These are phyloP conservation scores for Novymonas esmeraldas DNA, from an alignment of 208 protist species.

Conservation along the genomic window DNA sequence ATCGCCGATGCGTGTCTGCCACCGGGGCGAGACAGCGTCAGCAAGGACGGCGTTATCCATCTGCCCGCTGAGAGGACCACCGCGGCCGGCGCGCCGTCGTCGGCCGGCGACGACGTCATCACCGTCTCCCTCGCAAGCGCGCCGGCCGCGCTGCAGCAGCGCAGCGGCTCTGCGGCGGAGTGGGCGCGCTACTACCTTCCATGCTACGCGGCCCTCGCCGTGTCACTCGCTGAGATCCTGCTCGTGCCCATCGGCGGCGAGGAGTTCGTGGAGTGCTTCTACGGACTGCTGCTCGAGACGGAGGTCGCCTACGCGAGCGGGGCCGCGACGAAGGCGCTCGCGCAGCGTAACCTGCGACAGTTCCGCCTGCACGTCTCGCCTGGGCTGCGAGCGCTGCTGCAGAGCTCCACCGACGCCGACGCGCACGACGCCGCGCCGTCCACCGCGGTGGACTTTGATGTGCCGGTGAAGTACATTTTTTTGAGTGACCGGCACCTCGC, in stretches of 20 bases:
- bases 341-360: slow-evolving; percentile 51
- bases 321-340: slow-evolving; percentile 45
- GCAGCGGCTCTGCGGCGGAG: slow-evolving; percentile 24
- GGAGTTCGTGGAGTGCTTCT: slow-evolving; percentile 70
- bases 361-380: slow-evolving; percentile 55
- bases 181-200: slow-evolving; percentile 48
- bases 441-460: slow-evolving; percentile 25
- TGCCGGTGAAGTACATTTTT: slow-evolving; percentile 62
- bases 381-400: slow-evolving; percentile 13
- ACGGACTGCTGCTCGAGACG: slow-evolving; percentile 69
- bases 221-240: slow-evolving; percentile 72
- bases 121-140: slow-evolving; percentile 31
- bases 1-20: slow-evolving; percentile 31
- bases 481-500: slow-evolving; percentile 36
- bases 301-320: slow-evolving; percentile 58
- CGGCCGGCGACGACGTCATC: not conserved
- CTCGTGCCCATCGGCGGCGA: slow-evolving; percentile 41
- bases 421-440: not conserved
- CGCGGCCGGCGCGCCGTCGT: not conserved
- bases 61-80: slow-evolving; percentile 19
- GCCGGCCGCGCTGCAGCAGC: slow-evolving; percentile 30
- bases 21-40: slow-evolving; percentile 3
- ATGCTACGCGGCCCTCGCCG: slow-evolving; percentile 49
- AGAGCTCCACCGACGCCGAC: slow-evolving; percentile 8
- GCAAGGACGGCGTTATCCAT: slow-evolving; percentile 18